Percentiles rank a stretch among this genome's conserved stretches.
Evolutionary conservation across 2,329 filamentous ascomycete species (phyloP).

Genomic region (Alternaria postmessia): DNA sequence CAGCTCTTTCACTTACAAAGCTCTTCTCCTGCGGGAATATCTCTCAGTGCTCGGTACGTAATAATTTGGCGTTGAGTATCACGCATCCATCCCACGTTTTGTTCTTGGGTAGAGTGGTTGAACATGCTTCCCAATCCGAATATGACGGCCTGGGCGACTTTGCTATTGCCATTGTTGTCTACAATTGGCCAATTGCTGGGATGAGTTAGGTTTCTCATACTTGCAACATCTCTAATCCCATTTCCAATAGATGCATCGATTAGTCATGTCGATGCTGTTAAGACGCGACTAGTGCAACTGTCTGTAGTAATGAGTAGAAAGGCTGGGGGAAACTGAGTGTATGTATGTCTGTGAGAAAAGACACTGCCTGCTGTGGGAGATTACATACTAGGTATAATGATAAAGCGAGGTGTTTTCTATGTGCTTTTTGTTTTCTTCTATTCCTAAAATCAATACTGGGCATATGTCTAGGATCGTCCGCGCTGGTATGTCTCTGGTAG

Average conservation of each 20-base stretch:
- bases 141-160: constrained; percentile 61
- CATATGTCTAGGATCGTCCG: constrained; percentile 61
- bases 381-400: constrained; percentile 64
- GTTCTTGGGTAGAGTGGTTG: constrained; percentile 61
- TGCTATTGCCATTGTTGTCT: constrained; percentile 33
- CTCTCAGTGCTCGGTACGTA: constrained; percentile 59
- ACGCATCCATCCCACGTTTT: constrained; percentile 65
- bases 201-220: constrained; percentile 14
- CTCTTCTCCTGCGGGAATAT: constrained; percentile 63
- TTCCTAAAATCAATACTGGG: constrained; percentile 60
- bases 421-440: constrained; percentile 58
- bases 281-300: neutral
- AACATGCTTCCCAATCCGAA: constrained; percentile 67
- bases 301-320: neutral
- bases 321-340: neutral
- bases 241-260: neutral
- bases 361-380: neutral
- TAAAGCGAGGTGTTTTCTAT: constrained; percentile 61
- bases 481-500: constrained; percentile 55
- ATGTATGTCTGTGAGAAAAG: neutral
- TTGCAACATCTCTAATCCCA: neutral
- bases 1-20: constrained; percentile 53
- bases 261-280: neutral
- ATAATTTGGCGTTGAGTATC: constrained; percentile 57
- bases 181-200: constrained; percentile 55